Evolutionary conservation across 495 filamentous ascomycete genomes (phyloP).

Genomic region (Apodospora peruviana): DNA sequence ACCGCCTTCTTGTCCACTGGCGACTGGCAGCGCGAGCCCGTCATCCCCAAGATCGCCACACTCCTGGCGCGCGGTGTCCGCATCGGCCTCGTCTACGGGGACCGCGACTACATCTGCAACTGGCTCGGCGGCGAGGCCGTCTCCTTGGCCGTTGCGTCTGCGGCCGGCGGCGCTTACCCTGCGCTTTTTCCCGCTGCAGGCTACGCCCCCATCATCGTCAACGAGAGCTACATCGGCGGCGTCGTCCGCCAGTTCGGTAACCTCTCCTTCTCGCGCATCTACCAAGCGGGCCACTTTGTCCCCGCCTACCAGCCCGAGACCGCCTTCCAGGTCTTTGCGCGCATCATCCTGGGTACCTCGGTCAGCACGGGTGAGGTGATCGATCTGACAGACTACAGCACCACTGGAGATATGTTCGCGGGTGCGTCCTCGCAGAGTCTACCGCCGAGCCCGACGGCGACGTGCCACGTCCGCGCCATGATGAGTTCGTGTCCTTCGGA

Average conservation of each 20-base stretch:
- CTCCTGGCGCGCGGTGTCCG: slow-evolving; percentile 55
- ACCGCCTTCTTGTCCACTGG: slow-evolving; percentile 48
- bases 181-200: slow-evolving; percentile 39
- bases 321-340: slow-evolving; percentile 58
- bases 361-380: slow-evolving; percentile 54
- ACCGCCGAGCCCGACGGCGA: slow-evolving; percentile 35
- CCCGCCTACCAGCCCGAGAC: slow-evolving; percentile 67
- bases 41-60: slow-evolving; percentile 44
- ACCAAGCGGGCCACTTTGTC: slow-evolving; percentile 65
- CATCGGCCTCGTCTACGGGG: slow-evolving; percentile 63
- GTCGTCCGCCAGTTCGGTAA: slow-evolving; percentile 62
- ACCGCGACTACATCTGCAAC: slow-evolving; percentile 63
- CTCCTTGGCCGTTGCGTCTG: slow-evolving; percentile 47
- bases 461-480: slow-evolving; percentile 54
- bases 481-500: slow-evolving; percentile 44
- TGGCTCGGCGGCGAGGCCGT: slow-evolving; percentile 61
- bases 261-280: slow-evolving; percentile 65
- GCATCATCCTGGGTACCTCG: slow-evolving; percentile 54
- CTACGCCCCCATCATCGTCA: slow-evolving; percentile 49
- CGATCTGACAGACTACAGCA: slow-evolving; percentile 46
- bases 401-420: slow-evolving; percentile 46
- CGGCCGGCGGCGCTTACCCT: slow-evolving; percentile 20
- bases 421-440: slow-evolving; percentile 34
- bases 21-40: slow-evolving; percentile 44
- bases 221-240: slow-evolving; percentile 51